Evolutionary conservation across 129 eudicot species (phyloP), one percentile per base, ranked within the genome.

Genomic region (Erigeron canadensis): DNA sequence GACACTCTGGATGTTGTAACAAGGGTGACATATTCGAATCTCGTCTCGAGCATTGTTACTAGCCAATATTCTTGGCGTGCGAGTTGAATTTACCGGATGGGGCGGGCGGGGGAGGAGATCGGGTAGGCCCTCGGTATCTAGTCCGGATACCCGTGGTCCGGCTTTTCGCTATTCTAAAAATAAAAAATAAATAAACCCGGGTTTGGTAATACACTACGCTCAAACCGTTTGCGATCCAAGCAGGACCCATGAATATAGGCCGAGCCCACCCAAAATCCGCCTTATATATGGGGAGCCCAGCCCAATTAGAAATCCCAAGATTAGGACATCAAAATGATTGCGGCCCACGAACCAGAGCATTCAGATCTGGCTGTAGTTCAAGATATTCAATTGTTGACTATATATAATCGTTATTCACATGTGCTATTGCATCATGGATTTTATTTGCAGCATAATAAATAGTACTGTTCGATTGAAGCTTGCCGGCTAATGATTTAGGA

Each of bases 351-450:
- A 13, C 21, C 67, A 61, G 22, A 61, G 46, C 67, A 10, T 61
- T 61, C 43, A 61, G 13, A 61, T 61, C 46, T 0, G 67, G 67
- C 38, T 61, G 67, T n/a, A 61, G 44, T 6, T 61, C 67, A 22
- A 61, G 13, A 38, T 34, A 61, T 22, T 38, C 67, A 9, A 61
- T 38, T 7, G 22, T 39, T 38, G 67, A 61, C 21, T 38, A 37
- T 4, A 61, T 10, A 15, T 61, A 61, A 61, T 61, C 67, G 9
- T 34, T n/a, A 3, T 38, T 13, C 10, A 5, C 11, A 0, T 34
- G 1, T 9, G 12, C 44, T 61, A 38, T 0, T 1, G 19, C 12
- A 1, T 61, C 46, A 38, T 38, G 67, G 18, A 38, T 61, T 28
- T 61, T 61, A 38, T 44, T 61, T 6, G 44, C 46, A 61, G 44